Conservation (phyloP, 495 filamentous ascomycete genomes). For the Daldinia grandis region DNA sequence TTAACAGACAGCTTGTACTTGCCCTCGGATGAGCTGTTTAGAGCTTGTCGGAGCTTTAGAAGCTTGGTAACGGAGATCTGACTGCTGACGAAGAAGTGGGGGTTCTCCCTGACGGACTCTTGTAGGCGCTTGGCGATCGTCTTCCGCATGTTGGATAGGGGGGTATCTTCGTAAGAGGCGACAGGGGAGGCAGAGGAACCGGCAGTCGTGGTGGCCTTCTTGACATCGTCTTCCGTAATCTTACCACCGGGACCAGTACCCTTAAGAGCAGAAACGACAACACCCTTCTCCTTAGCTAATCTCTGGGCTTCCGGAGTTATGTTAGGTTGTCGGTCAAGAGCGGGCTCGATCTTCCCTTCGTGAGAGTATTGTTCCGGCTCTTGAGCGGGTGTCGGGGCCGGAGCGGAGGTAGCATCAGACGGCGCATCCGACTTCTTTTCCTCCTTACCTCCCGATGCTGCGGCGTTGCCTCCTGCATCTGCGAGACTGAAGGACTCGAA, state of each 20-base stretch:
- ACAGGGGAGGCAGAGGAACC: constrained; percentile 62
- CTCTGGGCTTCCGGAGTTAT: constrained; percentile 79
- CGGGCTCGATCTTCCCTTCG: constrained; percentile 80
- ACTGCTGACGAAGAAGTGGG: constrained; percentile 95
- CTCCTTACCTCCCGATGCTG: constrained; percentile 67
- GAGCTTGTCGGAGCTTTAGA: constrained; percentile 90
- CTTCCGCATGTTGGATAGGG: constrained; percentile 94
- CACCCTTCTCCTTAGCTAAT: constrained; percentile 85
- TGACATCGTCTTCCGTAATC: constrained; percentile 91
- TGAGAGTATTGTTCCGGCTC: constrained; percentile 75
- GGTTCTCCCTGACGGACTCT: constrained; percentile 89
- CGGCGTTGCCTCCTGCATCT: constrained; percentile 88
- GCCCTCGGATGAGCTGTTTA: constrained; percentile 87
- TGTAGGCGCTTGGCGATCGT: constrained; percentile 91
- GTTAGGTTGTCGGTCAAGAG: constrained; percentile 79
- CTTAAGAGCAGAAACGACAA: constrained; percentile 80
- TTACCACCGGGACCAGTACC: constrained; percentile 86
- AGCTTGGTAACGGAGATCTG: constrained; percentile 91
- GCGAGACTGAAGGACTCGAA: constrained; percentile 89
- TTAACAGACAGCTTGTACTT: constrained; percentile 99
- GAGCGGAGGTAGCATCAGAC: constrained; percentile 65
- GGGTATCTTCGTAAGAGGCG: constrained; percentile 82
- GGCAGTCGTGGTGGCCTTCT: constrained; percentile 68
- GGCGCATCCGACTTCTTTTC: constrained; percentile 64
- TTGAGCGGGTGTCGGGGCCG: constrained; percentile 65